Base-by-base conservation (phyloP, 202 grass and related monocot genomes). In the Panicum virgatum region DNA sequence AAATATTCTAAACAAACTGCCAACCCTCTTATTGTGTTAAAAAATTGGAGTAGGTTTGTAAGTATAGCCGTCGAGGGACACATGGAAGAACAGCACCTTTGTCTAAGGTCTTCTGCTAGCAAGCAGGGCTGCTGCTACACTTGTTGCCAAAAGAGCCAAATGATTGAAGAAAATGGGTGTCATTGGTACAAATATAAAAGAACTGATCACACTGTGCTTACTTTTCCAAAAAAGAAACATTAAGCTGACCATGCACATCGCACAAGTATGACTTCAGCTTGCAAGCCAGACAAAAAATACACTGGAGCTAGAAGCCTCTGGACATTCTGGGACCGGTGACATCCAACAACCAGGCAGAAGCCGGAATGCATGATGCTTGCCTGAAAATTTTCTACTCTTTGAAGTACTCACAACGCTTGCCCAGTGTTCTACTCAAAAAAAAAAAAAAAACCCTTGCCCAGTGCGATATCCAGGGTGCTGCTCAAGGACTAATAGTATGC, bases 291-390 rank as follows among this genome's bases (percentile, higher is more conserved):
- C 66, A 25, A 46, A 9, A 25, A n/a, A n/a, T n/a, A n/a, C n/a
- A n/a, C n/a, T n/a, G 9, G 45, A 7, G 25, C 25, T 48, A 71
- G 68, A 71, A 50, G 8, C 27, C 27, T 72, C 4, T 52, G 9
- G 11, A 72, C 69, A 53, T 36, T n/a, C 44, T 7, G 27, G 46
- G 16, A 16, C 27, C 15, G 69, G 69, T 72, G 69, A 72, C 69
- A 53, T 53, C 69, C 47, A 73, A 73, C 69, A 36, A 73, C 47
- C 69, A 36, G 45, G 69, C 46, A 53, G 18, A 53, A 7, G 68
- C 69, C 27, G 9, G 8, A 51, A 72, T 52, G 27, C 5, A 50
- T 34, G 46, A 0, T 71, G 12, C 26, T 6, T 50, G 44, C 25
- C 27, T 18, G 52, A 54, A 53, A 54, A 54, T 54, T 54, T 22